phyloP scores from a whole-genome alignment of 768 basidiomycete genomes.

The Leccinum fibrillosum region DNA sequence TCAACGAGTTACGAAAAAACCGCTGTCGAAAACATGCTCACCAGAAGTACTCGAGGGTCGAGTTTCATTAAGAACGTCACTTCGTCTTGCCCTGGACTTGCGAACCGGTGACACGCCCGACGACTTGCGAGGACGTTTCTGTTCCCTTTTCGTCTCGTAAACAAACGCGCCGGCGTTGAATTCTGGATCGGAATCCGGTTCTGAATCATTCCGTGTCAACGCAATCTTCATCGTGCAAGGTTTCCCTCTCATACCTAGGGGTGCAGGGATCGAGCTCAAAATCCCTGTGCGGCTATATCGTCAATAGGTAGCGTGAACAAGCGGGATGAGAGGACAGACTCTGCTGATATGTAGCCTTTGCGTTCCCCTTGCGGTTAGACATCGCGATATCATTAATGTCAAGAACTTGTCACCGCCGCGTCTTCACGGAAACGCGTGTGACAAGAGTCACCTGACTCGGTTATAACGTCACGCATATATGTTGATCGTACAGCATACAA shows the following conservation, averaged over 20 bases:
- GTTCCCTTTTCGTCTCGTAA: constrained; percentile 26
- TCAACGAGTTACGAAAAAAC: not conserved
- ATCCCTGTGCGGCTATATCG: constrained; percentile 11
- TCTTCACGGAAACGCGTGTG: constrained; percentile 9
- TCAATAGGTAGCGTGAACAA: not conserved
- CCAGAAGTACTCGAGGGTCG: constrained; percentile 9
- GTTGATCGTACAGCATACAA: constrained; percentile 29
- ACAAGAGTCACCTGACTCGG: constrained; percentile 11
- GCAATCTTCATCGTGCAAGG: not conserved
- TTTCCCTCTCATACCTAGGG: constrained; percentile 27
- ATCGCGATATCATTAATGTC: constrained; percentile 8
- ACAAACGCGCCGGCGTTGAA: constrained; percentile 30
- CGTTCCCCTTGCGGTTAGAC: constrained; percentile 15
- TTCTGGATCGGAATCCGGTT: constrained; percentile 33
- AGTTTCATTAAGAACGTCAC: constrained; percentile 2
- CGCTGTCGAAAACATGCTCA: constrained; percentile 3
- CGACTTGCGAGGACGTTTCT: constrained; percentile 17
- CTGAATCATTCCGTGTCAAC: constrained; percentile 9
- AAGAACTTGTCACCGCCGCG: not conserved
- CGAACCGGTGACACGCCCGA: constrained; percentile 13
- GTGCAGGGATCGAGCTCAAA: constrained; percentile 32
- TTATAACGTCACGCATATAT: not conserved
- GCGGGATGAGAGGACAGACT: constrained; percentile 7
- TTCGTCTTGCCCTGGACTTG: constrained; percentile 16
- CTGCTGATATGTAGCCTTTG: constrained; percentile 16